A percentile compares a stretch with the other conserved stretches of the same genome.
These are phyloP conservation scores for Plasmopara muralis DNA, from an alignment of 352 stramenopile genomes.

Conservation along the genomic window DNA sequence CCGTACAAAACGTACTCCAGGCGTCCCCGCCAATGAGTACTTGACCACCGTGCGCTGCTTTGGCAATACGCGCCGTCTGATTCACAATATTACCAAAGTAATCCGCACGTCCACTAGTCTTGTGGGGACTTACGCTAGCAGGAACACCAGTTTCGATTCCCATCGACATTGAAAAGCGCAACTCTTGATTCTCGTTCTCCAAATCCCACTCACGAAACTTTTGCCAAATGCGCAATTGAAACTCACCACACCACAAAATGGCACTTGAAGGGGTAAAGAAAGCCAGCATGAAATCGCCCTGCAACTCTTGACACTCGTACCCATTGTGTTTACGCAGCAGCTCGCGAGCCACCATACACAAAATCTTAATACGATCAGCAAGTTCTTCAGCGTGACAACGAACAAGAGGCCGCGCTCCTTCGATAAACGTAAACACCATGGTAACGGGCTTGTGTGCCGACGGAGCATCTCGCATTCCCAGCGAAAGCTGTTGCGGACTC, in stretches of 20 bases:
- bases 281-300: conserved; percentile 86
- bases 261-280: conserved; percentile 80
- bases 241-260: conserved; percentile 82
- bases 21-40: conserved; percentile 77
- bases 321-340: conserved; percentile 75
- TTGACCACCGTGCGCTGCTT: conserved; percentile 70
- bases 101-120: conserved; percentile 80
- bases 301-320: conserved; percentile 85
- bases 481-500: conserved; percentile 59
- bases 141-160: conserved; percentile 77
- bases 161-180: conserved; percentile 86
- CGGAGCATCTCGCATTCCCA: conserved; percentile 77
- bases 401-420: conserved; percentile 74
- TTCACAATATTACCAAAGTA: conserved; percentile 90
- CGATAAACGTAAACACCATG: conserved; percentile 88
- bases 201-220: conserved; percentile 75
- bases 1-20: conserved; percentile 58
- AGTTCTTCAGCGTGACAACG: conserved; percentile 78
- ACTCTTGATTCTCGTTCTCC: conserved; percentile 67
- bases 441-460: conserved; percentile 72
- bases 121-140: conserved; percentile 81
- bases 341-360: conserved; percentile 72
- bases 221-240: conserved; percentile 68
- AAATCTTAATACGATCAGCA: conserved; percentile 75
- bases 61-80: conserved; percentile 81